Conservation (phyloP, 495 filamentous ascomycete genomes). For the Acidiella bohemica region DNA sequence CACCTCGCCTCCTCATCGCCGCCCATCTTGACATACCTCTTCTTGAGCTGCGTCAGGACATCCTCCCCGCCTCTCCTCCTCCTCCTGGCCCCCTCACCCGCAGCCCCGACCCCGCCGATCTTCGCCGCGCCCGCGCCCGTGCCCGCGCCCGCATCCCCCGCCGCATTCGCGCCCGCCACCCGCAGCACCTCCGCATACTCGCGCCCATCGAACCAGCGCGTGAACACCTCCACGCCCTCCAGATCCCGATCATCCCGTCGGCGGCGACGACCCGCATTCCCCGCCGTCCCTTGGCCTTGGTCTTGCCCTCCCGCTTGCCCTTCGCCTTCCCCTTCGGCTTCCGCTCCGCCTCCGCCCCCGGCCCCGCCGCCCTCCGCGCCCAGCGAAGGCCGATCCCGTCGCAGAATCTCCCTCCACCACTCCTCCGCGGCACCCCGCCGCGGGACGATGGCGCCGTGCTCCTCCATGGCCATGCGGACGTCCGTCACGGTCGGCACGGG, state of each 20-base stretch:
- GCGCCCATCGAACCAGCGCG: conserved; percentile 58
- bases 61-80: too few relatives aligned
- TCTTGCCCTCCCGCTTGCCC: conserved; percentile 19
- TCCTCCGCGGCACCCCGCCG: conserved; percentile 46
- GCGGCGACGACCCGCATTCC: too few relatives aligned
- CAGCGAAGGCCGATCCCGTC: too few relatives aligned
- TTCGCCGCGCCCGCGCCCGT: conserved; percentile 29
- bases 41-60: conserved; percentile 45
- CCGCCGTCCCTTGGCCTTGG: too few relatives aligned
- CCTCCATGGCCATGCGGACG: conserved; percentile 67
- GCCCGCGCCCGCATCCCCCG: conserved; percentile 23
- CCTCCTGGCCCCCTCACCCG: too few relatives aligned
- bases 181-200: conserved; percentile 59
- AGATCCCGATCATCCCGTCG: conserved; percentile 51
- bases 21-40: conserved; percentile 45
- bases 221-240: conserved; percentile 56
- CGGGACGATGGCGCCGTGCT: conserved; percentile 55
- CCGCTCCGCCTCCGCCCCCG: conserved; percentile 21
- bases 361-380: too few relatives aligned
- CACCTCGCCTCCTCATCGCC: conserved; percentile 68
- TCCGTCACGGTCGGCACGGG: conserved; percentile 51
- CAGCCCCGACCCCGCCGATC: conserved; percentile 34
- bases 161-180: conserved; percentile 41
- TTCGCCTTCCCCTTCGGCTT: conserved; percentile 6
- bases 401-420: conserved; percentile 32